Base-by-base conservation (phyloP, 306 rosid genomes). In the Quercus bicolor region DNA sequence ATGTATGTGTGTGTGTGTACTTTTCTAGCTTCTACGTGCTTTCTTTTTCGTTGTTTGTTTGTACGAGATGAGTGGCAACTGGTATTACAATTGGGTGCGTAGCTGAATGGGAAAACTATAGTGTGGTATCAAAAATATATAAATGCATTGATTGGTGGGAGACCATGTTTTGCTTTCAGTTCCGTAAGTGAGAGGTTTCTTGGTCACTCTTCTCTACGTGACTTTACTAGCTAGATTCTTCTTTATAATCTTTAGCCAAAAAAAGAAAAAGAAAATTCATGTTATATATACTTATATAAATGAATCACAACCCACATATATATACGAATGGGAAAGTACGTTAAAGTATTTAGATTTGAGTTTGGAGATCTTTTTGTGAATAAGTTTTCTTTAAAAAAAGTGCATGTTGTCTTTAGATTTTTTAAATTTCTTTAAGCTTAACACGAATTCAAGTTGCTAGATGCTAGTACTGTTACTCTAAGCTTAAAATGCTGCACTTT, bases 131-230 rank as follows among this genome's bases (percentile, higher is more conserved):
- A 5, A 7, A 16, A 24, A 6, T 16, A 20, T 78, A 45, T 78
- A 45, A 53, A 52, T 54, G 71, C 72, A 61, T 14, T 62, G 68
- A 83, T 71, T 79, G 72, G 77, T 13, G 43, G 53, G 16, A 13
- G 16, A 11, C 75, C 79, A 72, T 12, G 9, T 37, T 16, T 75
- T 12, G 4, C 6, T 8, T 37, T 31, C 77, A n/a, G 55, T 59
- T 69, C 55, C 82, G 59, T 80, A 65, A 54, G 55, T 56, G 64
- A 53, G 15, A 57, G 34, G 79, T 77, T 40, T 40, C 45, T 65
- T 1, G 77, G 60, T 79, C 79, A 57, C 20, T 54, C 69, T 19
- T 34, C 56, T 43, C 62, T 23, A 72, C 86, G 81, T 82, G 87
- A 2, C 45, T 40, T 40, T 40, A 40, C 45, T 40, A 8, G 45